Base-by-base conservation (phyloP, 2,329 filamentous ascomycete genomes). In the Trichophyton mentagrophytes region DNA sequence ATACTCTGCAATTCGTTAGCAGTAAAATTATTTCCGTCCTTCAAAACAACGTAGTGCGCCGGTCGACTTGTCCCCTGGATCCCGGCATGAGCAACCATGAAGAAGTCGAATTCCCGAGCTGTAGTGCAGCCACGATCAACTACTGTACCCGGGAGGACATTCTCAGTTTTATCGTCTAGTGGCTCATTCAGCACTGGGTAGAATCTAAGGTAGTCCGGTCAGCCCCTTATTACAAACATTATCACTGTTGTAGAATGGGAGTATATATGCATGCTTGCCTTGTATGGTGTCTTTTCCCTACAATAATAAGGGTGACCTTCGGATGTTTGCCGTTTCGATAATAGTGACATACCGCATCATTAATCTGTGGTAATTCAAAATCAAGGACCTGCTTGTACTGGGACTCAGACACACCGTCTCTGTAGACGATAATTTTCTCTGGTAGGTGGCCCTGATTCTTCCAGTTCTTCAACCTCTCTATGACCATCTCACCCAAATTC, bases 221-320 rank as follows among this genome's bases (percentile, higher is more conserved):
- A 25, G 20, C 17, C 7, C 46, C 13, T 44, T 44, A 44, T 44
- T 15, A 15, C n/a, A 47, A 20, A 49, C 15, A 6, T 25, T 7
- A 13, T 49, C 8, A 49, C 20, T 22, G 3, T 4, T 15, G 27
- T 13, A 49, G 2, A 22, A 27, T 11, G 25, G 9, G 27, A 3
- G 46, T 20, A 22, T 27, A 49, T 38, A 3, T 38, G 22, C 3
- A 49, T 49, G 55, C 58, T 55, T 33, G 61, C 0, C 91, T 84
- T 0, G 89, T 93, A 67, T 95, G 87, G 66, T 96, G 90, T 0
- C 91, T 82, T 75, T 96, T 96, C 36, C 90, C 90, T 0, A 90
- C 90, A 3, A 95, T 80, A 33, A 95, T 77, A 56, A 96, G 80
- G 0, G 86, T 80, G 11, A 95, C 78, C 55, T 81, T 83, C 0